Percentiles rank a stretch among this genome's conserved stretches.
phyloP scores from a whole-genome alignment of 345 rosid species.

The Gossypium thurberi region DNA sequence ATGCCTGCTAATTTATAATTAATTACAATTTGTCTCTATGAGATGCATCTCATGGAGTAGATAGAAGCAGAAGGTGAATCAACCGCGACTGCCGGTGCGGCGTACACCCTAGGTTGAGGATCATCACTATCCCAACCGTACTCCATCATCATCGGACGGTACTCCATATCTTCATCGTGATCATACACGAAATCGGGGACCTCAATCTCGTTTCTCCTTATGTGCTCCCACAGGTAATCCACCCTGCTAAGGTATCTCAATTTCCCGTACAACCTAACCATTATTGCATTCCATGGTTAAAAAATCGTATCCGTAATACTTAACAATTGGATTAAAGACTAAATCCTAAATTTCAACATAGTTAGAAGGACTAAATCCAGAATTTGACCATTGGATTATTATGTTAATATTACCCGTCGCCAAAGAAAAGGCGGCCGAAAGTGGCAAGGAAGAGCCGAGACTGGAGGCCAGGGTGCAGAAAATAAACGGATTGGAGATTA shows the following conservation, averaged over 20 bases:
- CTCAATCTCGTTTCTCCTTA: slow-evolving; percentile 64
- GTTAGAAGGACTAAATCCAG: too few species aligned
- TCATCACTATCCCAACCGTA: slow-evolving; percentile 72
- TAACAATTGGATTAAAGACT: too few species aligned
- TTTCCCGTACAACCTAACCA: slow-evolving; percentile 61
- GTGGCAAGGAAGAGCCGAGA: slow-evolving; percentile 76
- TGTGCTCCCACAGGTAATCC: slow-evolving; percentile 72
- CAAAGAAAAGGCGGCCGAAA: slow-evolving; percentile 58
- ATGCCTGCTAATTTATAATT: background rate
- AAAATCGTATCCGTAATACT: too few species aligned
- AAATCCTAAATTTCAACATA: too few species aligned
- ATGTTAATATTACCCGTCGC: slow-evolving; percentile 45
- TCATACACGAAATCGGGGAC: slow-evolving; percentile 65
- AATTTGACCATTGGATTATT: background rate
- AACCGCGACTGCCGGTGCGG: slow-evolving; percentile 32
- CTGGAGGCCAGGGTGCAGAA: slow-evolving; percentile 63
- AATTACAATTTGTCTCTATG: slow-evolving; percentile 17
- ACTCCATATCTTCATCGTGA: slow-evolving; percentile 69
- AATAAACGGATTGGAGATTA: slow-evolving; percentile 58
- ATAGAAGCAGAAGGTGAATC: slow-evolving; percentile 40
- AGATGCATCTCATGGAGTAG: slow-evolving; percentile 65
- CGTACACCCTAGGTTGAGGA: slow-evolving; percentile 48
- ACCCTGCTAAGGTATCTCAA: slow-evolving; percentile 58
- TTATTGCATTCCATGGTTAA: background rate
- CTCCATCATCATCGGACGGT: slow-evolving; percentile 71